Evolutionary conservation across 768 basidiomycete species (phyloP), one percentile per base, ranked within the genome.

Genomic region (Tephrocybe sp.): DNA sequence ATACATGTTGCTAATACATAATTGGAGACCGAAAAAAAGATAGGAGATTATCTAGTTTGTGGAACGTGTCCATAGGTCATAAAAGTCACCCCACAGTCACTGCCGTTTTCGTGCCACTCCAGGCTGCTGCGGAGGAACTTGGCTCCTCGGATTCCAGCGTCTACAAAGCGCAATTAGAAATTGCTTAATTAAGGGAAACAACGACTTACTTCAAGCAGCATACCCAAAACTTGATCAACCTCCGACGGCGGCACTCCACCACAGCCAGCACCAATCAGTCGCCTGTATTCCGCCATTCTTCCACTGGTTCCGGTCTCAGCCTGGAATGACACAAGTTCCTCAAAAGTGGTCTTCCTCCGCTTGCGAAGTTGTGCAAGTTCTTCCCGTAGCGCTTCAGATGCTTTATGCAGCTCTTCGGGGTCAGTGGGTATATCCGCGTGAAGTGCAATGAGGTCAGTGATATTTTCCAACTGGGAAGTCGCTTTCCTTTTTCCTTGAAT

Each of bases 231-330:
- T 52, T 82, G 80, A 60, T 98, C 95, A 30, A 98, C 89, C 53
- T 98, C 94, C n/a, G 82, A 75, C 1, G 88, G 83, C 2, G 87
- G 80, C 25, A 94, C 79, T 0, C 91, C 89, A 19, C 92, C 92
- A 69, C 92, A 96, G 0, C 92, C 94, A 13, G 92, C 86, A 26
- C 88, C 87, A 59, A 99, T 94, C 44, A 99, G 67, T 54, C 86
- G 76, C 58, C 94, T 75, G 65, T 98, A 99, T 56, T 95, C 89
- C 4, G 80, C 76, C 84, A 98, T 95, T 54, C 86, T 77, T 32
- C 89, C 91, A 25, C 87, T 84, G 0, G 94, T 97, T 4, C 95
- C 95, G 0, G 89, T 86, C 67, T 95, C 92, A 16, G 91, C 87
- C 64, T 94, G 89, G 68, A 89, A 86, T 25, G 75, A 79, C 9